phyloP scores from a whole-genome alignment of 805 yeast genomes.

The Debaryomyces castellii region DNA sequence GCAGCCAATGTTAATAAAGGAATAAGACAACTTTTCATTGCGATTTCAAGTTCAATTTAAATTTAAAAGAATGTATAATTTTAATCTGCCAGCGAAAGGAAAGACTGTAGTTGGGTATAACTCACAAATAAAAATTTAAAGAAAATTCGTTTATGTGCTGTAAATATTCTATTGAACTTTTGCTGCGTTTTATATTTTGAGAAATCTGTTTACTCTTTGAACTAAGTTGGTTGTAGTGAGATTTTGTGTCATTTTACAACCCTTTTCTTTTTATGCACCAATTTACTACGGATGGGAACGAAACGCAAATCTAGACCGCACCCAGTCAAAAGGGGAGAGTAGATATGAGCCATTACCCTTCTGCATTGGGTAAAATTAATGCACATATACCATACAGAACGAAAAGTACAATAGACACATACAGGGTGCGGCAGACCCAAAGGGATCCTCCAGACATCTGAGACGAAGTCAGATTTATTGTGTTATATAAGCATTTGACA shows the following conservation, averaged over 20 bases:
- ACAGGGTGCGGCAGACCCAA: background rate
- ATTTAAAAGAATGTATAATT: slow-evolving; percentile 3
- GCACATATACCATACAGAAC: background rate
- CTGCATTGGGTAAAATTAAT: background rate
- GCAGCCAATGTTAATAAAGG: slow-evolving; percentile 26
- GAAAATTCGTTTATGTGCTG: background rate
- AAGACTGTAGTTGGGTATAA: slow-evolving; percentile 13
- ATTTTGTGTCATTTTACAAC: background rate
- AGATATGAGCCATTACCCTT: slow-evolving; percentile 1
- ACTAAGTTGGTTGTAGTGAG: background rate
- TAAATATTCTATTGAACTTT: background rate
- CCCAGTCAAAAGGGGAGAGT: background rate
- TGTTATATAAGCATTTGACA: background rate
- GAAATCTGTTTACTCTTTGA: background rate
- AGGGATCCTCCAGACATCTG: too few species aligned
- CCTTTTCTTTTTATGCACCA: background rate
- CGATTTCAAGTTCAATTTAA: background rate
- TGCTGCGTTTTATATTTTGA: background rate
- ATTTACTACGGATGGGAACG: background rate
- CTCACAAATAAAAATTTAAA: slow-evolving; percentile 3
- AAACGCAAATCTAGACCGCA: background rate
- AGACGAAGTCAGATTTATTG: too few species aligned
- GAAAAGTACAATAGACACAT: background rate
- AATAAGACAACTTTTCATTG: slow-evolving; percentile 29
- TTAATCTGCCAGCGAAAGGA: slow-evolving; percentile 7